Evolutionary conservation across 2,329 filamentous ascomycete species (phyloP), one percentile per base, ranked within the genome.

Genomic region (Fusarium sambucinum): DNA sequence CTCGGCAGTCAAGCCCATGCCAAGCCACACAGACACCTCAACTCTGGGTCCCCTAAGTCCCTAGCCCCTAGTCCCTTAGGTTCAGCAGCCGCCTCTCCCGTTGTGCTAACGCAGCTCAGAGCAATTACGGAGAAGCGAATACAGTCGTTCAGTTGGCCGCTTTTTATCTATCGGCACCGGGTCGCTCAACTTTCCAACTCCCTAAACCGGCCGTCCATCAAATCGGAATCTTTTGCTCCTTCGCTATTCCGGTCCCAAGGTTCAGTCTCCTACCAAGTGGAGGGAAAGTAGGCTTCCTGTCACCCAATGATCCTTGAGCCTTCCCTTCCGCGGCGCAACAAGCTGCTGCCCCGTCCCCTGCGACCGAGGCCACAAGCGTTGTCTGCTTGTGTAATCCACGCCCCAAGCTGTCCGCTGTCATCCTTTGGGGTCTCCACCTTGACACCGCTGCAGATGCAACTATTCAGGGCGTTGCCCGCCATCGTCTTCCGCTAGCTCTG

Each of bases 311-410:
- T 32, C 27, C 27, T 48, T 53, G 27, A 52, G 35, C n/a, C 38
- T 63, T 17, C 38, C 44, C 50, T 53, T 25, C 48, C 70, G 63
- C 55, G 69, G 60, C 59, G 42, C 54, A 65, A 47, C 44, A 60
- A 40, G 60, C 46, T 63, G 37, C 16, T 63, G 45, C 59, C 62
- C 70, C 66, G 62, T 57, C 56, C 70, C 66, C 55, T 59, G 58
- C 46, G 44, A n/a, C 45, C 47, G 44, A 61, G 42, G 51, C 58
- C 50, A 48, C 59, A 29, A 32, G 35, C 57, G 45, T 53, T 55
- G 45, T 37, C 53, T 38, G n/a, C 41, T 56, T 55, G 46, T 50
- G 55, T 55, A 59, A 59, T 59, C 57, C 66, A 69, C 38, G 23
- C 55, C 65, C 48, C 40, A 52, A 46, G 60, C 44, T 50, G 52